Evolutionary conservation across 768 basidiomycete genomes (phyloP).

Genomic region (Phaeotremella fagi): DNA sequence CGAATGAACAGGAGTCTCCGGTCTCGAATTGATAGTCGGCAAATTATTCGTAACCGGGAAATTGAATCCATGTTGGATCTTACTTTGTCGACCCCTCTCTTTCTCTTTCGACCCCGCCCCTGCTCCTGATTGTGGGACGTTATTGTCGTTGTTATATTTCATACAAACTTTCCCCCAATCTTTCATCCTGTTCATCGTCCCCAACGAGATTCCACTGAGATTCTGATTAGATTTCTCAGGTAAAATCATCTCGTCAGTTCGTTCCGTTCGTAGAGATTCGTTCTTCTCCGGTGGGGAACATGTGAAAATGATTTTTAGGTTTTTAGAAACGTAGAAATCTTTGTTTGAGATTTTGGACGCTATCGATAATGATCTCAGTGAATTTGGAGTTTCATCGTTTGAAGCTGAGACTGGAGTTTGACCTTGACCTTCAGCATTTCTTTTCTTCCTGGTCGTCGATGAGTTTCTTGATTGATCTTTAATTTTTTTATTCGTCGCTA

Average conservation of each 20-base stretch:
- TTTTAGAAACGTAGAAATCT: constrained; percentile 38
- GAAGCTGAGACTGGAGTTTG: background rate
- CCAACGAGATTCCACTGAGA: too few species aligned
- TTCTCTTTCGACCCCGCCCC: too few species aligned
- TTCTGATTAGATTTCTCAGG: constrained; percentile 8
- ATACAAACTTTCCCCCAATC: constrained; percentile 3
- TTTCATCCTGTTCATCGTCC: too few species aligned
- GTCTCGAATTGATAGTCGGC: background rate
- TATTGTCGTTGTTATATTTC: constrained; percentile 22
- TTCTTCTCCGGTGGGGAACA: constrained; percentile 15
- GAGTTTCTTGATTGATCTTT: constrained; percentile 3
- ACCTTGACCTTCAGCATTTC: background rate
- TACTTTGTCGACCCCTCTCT: too few species aligned
- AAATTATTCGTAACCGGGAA: too few species aligned
- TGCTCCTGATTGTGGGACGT: constrained; percentile 21
- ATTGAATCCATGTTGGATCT: too few species aligned
- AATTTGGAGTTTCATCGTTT: background rate
- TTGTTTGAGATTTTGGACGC: background rate
- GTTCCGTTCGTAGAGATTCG: constrained; percentile 23
- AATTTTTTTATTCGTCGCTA: background rate
- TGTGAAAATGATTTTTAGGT: constrained; percentile 42
- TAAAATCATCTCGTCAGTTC: constrained; percentile 29
- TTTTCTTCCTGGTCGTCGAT: constrained; percentile 7
- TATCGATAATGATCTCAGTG: background rate
- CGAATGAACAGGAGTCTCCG: background rate